phyloP scores from a whole-genome alignment of 2,329 filamentous ascomycete species.

The Rhynchosporium graminicola region DNA sequence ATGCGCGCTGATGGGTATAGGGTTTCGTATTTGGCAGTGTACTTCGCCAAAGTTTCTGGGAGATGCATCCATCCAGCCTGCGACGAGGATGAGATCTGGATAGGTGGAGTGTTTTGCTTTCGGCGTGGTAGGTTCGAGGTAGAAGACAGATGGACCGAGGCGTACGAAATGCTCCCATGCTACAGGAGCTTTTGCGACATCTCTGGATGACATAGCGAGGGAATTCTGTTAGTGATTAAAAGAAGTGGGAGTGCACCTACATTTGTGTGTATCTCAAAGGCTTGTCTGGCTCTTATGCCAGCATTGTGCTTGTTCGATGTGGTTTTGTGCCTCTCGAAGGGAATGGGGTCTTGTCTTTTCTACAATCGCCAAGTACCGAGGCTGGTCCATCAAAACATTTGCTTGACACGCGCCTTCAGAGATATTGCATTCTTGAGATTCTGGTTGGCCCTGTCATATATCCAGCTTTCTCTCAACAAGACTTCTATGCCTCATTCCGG shows the following conservation, averaged over 20 bases:
- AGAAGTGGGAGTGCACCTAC: constrained; percentile 6
- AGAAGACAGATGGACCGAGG: constrained; percentile 44
- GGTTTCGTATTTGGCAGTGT: constrained; percentile 46
- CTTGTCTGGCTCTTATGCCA: not conserved
- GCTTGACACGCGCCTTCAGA: not conserved
- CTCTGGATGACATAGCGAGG: not conserved
- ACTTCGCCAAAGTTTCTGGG: constrained; percentile 50
- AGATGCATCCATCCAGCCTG: constrained; percentile 50
- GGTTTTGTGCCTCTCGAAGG: constrained; percentile 3
- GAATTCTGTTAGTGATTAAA: not conserved
- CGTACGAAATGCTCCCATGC: constrained; percentile 39
- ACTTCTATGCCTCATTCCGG: not conserved
- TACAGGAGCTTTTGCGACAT: not conserved
- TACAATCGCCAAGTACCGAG: constrained; percentile 9
- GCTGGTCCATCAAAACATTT: not conserved
- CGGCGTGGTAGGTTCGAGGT: constrained; percentile 40
- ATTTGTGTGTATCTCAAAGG: not conserved
- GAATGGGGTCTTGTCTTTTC: constrained; percentile 4
- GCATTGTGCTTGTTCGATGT: not conserved
- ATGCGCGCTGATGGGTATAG: constrained; percentile 48
- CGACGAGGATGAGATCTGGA: constrained; percentile 47
- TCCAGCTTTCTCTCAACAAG: too few relatives aligned
- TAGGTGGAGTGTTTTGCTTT: constrained; percentile 18
- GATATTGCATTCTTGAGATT: not conserved
- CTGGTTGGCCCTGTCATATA: not conserved